Evolutionary conservation across 2,329 filamentous ascomycete species (phyloP).

Genomic region (Aspergillus nomiae): DNA sequence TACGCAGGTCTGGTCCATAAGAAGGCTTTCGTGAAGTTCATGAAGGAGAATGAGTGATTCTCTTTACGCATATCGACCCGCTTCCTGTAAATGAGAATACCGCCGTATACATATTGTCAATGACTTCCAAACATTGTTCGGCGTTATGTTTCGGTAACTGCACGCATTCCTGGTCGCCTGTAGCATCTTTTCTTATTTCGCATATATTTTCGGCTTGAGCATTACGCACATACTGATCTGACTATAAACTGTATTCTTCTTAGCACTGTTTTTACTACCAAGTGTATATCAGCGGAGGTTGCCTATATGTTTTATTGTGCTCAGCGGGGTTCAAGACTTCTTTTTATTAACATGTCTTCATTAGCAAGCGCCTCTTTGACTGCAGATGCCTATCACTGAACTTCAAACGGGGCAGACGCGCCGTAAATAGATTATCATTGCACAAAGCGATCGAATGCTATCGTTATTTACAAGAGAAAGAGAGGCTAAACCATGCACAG

Average conservation of each 20-base stretch:
- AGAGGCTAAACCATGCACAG: neutral
- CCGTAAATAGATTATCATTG: neutral
- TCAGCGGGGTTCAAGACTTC: neutral
- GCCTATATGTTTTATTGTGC: neutral
- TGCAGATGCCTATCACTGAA: neutral
- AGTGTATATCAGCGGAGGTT: neutral
- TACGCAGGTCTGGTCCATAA: conserved; percentile 95
- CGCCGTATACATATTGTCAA: neutral
- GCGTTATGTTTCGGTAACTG: neutral
- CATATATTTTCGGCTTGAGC: neutral
- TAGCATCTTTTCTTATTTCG: neutral
- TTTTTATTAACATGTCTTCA: neutral
- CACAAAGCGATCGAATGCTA: neutral
- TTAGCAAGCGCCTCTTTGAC: neutral
- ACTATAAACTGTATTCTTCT: neutral
- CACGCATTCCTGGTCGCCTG: neutral
- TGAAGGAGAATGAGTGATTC: conserved; percentile 71
- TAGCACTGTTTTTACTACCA: neutral
- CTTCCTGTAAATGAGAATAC: neutral
- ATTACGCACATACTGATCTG: neutral
- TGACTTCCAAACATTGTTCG: neutral
- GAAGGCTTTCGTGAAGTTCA: conserved; percentile 94
- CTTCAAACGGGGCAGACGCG: neutral
- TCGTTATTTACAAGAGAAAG: neutral
- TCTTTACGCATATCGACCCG: neutral